Base-by-base conservation (phyloP, 2,329 filamentous ascomycete genomes). In the Aspergillus melleus region DNA sequence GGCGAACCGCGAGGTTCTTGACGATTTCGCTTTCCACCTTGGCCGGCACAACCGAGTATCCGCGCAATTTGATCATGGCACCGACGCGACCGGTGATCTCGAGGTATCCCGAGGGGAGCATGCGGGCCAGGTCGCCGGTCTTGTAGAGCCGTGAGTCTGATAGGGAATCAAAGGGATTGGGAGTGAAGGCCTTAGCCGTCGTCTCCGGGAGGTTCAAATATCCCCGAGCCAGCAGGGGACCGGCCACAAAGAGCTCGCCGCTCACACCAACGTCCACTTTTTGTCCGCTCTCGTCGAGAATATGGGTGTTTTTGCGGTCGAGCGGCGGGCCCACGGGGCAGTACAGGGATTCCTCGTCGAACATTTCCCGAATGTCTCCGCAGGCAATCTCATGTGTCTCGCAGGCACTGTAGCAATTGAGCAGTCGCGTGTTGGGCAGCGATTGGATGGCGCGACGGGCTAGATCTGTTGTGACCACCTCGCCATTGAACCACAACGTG, bases 401-500 rank as follows among this genome's bases (percentile, higher is more conserved):
- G 68, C 90, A 92, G 16, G 90, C 90, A 69, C 89, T 92, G 77
- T 94, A 94, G 67, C 89, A 90, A 66, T 93, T 94, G 62, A 93
- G 84, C 12, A 94, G 76, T 16, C 88, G 86, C 2, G 86, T 83
- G 0, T 87, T 84, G 0, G 90, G 90, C 4, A 93, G 81, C 2
- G 88, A 87, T 57, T 85, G 84, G 55, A 89, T 80, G 2, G 86
- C 88, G 46, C 89, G 84, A 26, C 86, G 85, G 32, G 88, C 89
- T 16, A 93, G 83, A 69, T 93, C 90, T 0, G 89, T 89, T 0
- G 89, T 91, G 55, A 93, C 90, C 1, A 94, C 90, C 75, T 94
- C 90, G 53, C 90, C 90, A 66, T 94, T 93, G 30, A 94, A 80
- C 90, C 90, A 93, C 30, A 93, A 76, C 0, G 88, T 90, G 49